phyloP scores from a whole-genome alignment of 305 asterid genomes.

The Plantago coronopus region DNA sequence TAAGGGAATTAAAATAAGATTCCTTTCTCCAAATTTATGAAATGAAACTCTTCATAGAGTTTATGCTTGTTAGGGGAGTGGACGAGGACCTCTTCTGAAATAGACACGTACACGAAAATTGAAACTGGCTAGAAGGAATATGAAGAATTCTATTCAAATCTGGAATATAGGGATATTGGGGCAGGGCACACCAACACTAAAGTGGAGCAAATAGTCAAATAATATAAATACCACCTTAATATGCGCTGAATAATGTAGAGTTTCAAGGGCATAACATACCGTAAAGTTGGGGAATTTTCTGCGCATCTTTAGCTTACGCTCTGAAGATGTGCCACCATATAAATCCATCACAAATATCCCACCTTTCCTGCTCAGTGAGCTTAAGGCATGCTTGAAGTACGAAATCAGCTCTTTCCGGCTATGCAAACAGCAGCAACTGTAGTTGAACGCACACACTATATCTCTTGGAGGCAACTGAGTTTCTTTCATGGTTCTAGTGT shows the following conservation, averaged over 20 bases:
- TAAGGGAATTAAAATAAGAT: too few species aligned
- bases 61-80: too few species aligned
- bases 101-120: too few species aligned
- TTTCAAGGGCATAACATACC: conserved; percentile 29
- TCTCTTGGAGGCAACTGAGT: conserved; percentile 62
- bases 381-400: conserved; percentile 67
- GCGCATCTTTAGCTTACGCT: conserved; percentile 69
- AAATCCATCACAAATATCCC: conserved; percentile 90
- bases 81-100: too few species aligned
- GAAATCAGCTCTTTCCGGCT: conserved; percentile 66
- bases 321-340: conserved; percentile 91
- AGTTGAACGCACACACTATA: conserved; percentile 92
- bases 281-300: conserved; percentile 82
- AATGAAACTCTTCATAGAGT: too few species aligned
- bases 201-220: background rate
- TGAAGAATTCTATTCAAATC: background rate
- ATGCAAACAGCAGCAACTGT: conserved; percentile 95
- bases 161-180: background rate
- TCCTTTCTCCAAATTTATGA: too few species aligned
- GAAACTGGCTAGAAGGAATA: too few species aligned
- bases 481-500: conserved; percentile 42
- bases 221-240: too few species aligned
- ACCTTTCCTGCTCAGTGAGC: conserved; percentile 56
- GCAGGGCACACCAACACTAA: conserved; percentile 2
- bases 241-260: background rate